Percentiles rank a stretch among this genome's conserved stretches.
Conservation (phyloP, 2,329 filamentous ascomycete genomes). For the Ascochyta lentis region DNA sequence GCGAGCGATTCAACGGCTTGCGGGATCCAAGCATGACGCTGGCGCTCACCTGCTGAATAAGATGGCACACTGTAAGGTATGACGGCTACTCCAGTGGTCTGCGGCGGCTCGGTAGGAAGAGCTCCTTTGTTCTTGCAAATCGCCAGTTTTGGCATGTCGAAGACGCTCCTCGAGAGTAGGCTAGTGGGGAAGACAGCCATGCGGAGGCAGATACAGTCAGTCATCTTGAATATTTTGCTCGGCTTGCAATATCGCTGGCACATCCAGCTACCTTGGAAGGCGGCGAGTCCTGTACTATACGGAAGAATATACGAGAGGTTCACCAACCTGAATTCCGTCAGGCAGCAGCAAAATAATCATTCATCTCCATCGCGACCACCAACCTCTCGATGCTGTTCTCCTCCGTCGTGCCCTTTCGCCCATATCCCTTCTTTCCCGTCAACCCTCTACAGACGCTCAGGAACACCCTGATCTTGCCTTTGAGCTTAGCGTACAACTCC, state of each 20-base stretch:
- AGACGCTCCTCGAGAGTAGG: too few species aligned
- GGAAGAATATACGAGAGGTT: too few species aligned
- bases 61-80: too few species aligned
- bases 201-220: too few species aligned
- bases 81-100: too few species aligned
- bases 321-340: neutral
- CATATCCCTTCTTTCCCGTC: conserved; percentile 65
- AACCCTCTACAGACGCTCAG: conserved; percentile 73
- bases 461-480: conserved; percentile 76
- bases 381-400: conserved; percentile 72
- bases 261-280: too few species aligned
- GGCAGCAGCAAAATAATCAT: conserved; percentile 62
- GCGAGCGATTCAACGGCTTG: conserved; percentile 49
- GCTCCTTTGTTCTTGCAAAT: too few species aligned
- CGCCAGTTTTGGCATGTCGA: too few species aligned
- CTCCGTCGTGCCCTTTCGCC: conserved; percentile 45
- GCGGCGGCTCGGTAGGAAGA: too few species aligned
- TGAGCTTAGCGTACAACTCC: conserved; percentile 69
- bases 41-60: conserved; percentile 29
- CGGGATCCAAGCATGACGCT: conserved; percentile 51
- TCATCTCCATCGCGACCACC: conserved; percentile 74
- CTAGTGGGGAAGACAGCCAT: too few species aligned
- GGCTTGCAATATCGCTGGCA: neutral
- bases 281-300: too few species aligned
- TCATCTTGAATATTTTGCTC: too few species aligned